Conservation (phyloP, 306 rosid species). For the Cucurbita maxima region DNA sequence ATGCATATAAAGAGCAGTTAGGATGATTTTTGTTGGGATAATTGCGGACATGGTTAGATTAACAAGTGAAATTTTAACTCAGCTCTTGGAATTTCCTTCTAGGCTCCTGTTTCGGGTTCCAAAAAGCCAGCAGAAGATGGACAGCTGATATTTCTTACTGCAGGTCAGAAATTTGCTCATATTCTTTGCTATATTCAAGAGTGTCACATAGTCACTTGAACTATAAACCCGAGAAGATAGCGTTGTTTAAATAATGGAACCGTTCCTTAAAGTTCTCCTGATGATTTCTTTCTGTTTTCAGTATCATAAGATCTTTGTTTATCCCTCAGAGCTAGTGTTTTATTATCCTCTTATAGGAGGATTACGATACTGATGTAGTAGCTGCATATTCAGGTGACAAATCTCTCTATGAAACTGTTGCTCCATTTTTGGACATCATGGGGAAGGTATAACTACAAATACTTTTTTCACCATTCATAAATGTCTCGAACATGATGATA, state of each 20-base stretch:
- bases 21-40: conserved; percentile 4
- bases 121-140: conserved; percentile 98
- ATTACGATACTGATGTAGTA: conserved; percentile 17
- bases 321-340: conserved; percentile 3
- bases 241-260: neutral
- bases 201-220: neutral
- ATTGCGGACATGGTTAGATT: neutral
- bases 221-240: neutral
- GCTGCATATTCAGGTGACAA: conserved; percentile 60
- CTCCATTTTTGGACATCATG: conserved; percentile 73
- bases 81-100: conserved; percentile 8
- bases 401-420: conserved; percentile 51
- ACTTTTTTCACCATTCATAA: neutral
- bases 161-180: conserved; percentile 31
- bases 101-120: conserved; percentile 99
- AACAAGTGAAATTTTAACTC: neutral
- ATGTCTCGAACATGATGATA: neutral
- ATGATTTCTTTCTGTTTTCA: neutral
- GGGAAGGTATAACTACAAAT: conserved; percentile 50
- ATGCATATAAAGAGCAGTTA: neutral
- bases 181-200: neutral
- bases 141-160: conserved; percentile 85
- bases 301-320: neutral
- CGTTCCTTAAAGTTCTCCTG: neutral
- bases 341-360: neutral